Percentiles rank a stretch among this genome's conserved stretches.
Evolutionary conservation across 2,329 filamentous ascomycete species (phyloP).

Genomic region (Lecanicillium sp.): DNA sequence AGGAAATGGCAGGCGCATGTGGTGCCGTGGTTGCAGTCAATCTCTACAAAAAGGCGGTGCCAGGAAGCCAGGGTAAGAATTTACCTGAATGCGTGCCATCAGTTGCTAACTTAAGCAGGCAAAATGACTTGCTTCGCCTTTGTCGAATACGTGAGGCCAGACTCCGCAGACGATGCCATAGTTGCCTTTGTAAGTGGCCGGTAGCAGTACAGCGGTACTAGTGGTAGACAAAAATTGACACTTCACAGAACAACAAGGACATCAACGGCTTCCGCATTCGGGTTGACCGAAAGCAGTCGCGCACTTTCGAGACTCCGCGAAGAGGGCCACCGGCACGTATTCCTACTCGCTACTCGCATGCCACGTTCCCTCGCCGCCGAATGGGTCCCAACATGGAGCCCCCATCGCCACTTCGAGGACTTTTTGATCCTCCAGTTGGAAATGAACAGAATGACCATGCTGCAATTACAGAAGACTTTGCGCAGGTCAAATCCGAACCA

Average conservation of each 20-base stretch:
- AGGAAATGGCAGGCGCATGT: conserved; percentile 25
- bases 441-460: not conserved
- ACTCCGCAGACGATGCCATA: conserved; percentile 28
- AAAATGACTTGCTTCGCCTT: conserved; percentile 22
- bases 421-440: conserved; percentile 3
- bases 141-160: conserved; percentile 29
- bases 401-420: conserved; percentile 5
- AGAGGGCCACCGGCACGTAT: conserved; percentile 5
- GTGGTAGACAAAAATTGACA: conserved; percentile 9
- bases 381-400: conserved; percentile 2
- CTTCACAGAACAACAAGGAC: conserved; percentile 21
- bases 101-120: conserved; percentile 13
- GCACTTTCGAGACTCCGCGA: conserved; percentile 13
- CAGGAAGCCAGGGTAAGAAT: conserved; percentile 11
- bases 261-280: conserved; percentile 24
- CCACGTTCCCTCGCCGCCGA: conserved; percentile 8
- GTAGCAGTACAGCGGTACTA: no score
- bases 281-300: conserved; percentile 28
- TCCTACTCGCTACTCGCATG: conserved; percentile 3
- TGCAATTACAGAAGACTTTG: not conserved
- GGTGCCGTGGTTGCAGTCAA: conserved; percentile 26
- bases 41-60: conserved; percentile 15
- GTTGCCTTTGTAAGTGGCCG: conserved; percentile 26
- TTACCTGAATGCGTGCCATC: not conserved
- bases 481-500: not conserved